Conservation (phyloP, 352 stramenopile genomes). For the Globisporangium nodosum region DNA sequence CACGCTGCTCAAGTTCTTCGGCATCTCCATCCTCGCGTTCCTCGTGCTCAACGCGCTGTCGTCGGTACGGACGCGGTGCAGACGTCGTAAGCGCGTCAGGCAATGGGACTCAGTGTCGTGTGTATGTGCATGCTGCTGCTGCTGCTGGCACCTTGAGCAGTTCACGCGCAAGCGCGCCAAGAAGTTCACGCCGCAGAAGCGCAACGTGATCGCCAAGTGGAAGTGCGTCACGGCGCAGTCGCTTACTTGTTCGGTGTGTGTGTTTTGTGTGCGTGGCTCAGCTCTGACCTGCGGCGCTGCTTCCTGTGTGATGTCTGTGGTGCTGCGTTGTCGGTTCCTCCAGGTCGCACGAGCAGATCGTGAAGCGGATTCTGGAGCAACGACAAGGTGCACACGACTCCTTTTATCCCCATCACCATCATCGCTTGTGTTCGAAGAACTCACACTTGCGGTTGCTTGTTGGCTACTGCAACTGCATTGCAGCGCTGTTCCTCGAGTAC, state of each 20-base stretch:
- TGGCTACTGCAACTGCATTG: background rate
- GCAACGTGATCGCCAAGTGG: slow-evolving; percentile 31
- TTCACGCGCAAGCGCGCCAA: slow-evolving; percentile 32
- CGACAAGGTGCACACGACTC: slow-evolving; percentile 22
- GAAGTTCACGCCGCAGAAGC: slow-evolving; percentile 31
- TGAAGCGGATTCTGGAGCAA: slow-evolving; percentile 24
- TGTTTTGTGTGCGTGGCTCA: background rate
- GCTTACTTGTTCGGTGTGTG: background rate
- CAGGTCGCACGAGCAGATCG: slow-evolving; percentile 34
- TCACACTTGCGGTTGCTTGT: background rate
- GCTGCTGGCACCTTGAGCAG: slow-evolving; percentile 6
- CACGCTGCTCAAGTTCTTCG: slow-evolving; percentile 33
- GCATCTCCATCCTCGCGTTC: slow-evolving; percentile 30
- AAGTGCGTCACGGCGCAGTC: slow-evolving; percentile 12
- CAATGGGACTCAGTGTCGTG: no score
- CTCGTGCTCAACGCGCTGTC: slow-evolving; percentile 33
- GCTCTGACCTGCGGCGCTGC: no score
- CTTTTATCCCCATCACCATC: no score
- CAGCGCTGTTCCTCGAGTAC: slow-evolving; percentile 42
- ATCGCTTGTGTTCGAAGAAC: no score
- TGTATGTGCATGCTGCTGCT: no score
- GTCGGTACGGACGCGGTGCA: slow-evolving; percentile 14
- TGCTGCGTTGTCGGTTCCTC: background rate
- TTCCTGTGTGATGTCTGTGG: background rate
- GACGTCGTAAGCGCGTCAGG: no score